These are phyloP conservation scores for Pezicula rhizophila DNA, from an alignment of 2,329 filamentous ascomycete genomes.

Conservation along the genomic window DNA sequence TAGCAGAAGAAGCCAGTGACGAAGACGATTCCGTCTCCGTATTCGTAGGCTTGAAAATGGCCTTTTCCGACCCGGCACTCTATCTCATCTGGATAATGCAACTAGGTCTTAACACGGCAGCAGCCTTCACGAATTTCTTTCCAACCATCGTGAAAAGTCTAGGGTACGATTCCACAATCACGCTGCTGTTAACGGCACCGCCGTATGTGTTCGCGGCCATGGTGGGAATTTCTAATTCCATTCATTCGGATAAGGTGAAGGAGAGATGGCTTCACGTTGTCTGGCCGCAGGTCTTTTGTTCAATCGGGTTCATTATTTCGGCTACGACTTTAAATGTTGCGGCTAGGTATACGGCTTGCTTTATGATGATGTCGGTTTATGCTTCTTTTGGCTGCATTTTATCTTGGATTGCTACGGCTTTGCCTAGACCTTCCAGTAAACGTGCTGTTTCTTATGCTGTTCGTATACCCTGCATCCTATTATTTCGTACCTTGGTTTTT, in stretches of 20 bases:
- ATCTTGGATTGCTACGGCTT: constrained; percentile 15
- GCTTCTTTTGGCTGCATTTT: constrained; percentile 13
- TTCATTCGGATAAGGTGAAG: constrained; percentile 5
- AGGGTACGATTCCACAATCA: background rate
- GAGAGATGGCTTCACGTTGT: constrained; percentile 15
- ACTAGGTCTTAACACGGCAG: constrained; percentile 2
- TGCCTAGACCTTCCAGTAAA: constrained; percentile 15
- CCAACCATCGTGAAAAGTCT: background rate
- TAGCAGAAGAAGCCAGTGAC: constrained; percentile 3
- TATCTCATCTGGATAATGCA: constrained; percentile 14
- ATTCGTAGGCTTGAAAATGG: constrained; percentile 10
- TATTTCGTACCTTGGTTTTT: too few species aligned
- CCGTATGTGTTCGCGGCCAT: constrained; percentile 5
- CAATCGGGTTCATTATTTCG: constrained; percentile 13
- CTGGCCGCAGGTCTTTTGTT: constrained; percentile 10
- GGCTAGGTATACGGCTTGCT: constrained; percentile 15
- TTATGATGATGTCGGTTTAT: constrained; percentile 14
- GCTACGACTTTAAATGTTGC: constrained; percentile 9
- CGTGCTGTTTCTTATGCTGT: constrained; percentile 16
- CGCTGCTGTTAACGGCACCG: background rate
- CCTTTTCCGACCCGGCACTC: constrained; percentile 6
- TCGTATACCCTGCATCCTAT: too few species aligned
- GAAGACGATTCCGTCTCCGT: constrained; percentile 10
- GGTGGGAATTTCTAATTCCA: constrained; percentile 7
- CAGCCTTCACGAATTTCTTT: constrained; percentile 7